Evolutionary conservation across 2,329 filamentous ascomycete genomes (phyloP).

Genomic region (Neofusicoccum kwambonambiense): DNA sequence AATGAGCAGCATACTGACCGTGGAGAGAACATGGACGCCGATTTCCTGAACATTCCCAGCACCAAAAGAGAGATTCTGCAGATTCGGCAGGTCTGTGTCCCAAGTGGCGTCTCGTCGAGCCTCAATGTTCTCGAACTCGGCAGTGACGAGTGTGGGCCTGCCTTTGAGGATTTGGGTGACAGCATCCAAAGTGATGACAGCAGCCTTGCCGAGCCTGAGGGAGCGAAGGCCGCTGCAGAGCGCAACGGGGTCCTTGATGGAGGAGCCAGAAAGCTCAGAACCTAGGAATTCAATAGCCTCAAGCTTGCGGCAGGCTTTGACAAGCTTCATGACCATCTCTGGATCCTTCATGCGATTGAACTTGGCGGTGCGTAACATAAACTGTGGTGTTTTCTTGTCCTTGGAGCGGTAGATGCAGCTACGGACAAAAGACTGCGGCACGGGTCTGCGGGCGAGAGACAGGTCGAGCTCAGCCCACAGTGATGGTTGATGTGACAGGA

Average conservation of each 20-base stretch:
- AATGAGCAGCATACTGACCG: neutral
- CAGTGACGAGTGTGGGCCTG: slow-evolving; percentile 27
- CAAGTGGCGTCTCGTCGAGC: slow-evolving; percentile 20
- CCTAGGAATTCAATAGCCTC: slow-evolving; percentile 32
- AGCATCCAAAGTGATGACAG: slow-evolving; percentile 27
- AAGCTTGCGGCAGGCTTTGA: slow-evolving; percentile 36
- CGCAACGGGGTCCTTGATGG: slow-evolving; percentile 32
- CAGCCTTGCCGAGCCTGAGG: slow-evolving; percentile 26
- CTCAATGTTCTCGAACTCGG: slow-evolving; percentile 24
- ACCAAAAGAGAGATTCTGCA: slow-evolving; percentile 26
- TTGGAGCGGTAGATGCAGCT: slow-evolving; percentile 43
- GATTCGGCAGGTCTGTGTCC: slow-evolving; percentile 27
- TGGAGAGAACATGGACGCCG: neutral
- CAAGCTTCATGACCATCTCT: slow-evolving; percentile 42
- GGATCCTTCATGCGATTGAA: slow-evolving; percentile 39
- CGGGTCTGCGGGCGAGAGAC: slow-evolving; percentile 41
- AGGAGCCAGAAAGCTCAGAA: slow-evolving; percentile 27
- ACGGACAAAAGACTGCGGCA: slow-evolving; percentile 44
- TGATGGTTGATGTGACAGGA: slow-evolving; percentile 46
- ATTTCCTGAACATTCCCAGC: neutral
- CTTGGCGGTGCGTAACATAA: slow-evolving; percentile 26
- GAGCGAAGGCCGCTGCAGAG: slow-evolving; percentile 27
- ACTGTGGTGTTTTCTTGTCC: slow-evolving; percentile 34
- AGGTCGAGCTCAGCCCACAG: slow-evolving; percentile 58
- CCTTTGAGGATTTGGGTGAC: slow-evolving; percentile 30